These are phyloP conservation scores for Phytophthora hibernalis DNA, from an alignment of 352 stramenopile genomes.

Conservation along the genomic window DNA sequence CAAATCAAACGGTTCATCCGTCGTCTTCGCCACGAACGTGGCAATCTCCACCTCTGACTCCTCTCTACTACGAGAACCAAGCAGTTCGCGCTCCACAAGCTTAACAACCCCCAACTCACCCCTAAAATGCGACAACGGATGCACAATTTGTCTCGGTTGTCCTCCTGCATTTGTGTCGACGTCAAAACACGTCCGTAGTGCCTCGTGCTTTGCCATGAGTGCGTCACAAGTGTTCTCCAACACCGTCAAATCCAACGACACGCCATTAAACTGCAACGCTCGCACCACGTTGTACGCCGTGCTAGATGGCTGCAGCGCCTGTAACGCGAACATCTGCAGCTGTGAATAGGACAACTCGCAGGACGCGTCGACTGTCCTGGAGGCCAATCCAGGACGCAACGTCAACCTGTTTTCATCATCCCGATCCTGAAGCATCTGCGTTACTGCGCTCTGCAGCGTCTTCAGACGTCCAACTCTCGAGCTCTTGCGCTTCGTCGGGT, in stretches of 20 bases:
- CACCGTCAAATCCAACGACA: constrained; percentile 25
- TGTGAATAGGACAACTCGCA: constrained; percentile 57
- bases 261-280: constrained; percentile 36
- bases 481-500: background rate
- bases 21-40: constrained; percentile 32
- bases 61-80: background rate
- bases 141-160: constrained; percentile 44
- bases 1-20: constrained; percentile 48
- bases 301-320: constrained; percentile 47
- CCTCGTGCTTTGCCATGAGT: constrained; percentile 51
- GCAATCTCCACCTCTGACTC: constrained; percentile 13
- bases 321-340: constrained; percentile 67
- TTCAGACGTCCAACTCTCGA: constrained; percentile 17
- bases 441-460: constrained; percentile 21
- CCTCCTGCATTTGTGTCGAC: constrained; percentile 33
- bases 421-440: constrained; percentile 26
- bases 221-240: constrained; percentile 38
- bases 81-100: constrained; percentile 12
- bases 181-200: constrained; percentile 54
- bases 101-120: constrained; percentile 2
- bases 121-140: constrained; percentile 28
- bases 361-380: background rate
- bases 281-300: constrained; percentile 62
- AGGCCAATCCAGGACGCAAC: constrained; percentile 27
- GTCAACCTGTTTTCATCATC: constrained; percentile 6